phyloP scores from a whole-genome alignment of 371 early-diverging fungal genomes.

The Blyttiomyces sp. region DNA sequence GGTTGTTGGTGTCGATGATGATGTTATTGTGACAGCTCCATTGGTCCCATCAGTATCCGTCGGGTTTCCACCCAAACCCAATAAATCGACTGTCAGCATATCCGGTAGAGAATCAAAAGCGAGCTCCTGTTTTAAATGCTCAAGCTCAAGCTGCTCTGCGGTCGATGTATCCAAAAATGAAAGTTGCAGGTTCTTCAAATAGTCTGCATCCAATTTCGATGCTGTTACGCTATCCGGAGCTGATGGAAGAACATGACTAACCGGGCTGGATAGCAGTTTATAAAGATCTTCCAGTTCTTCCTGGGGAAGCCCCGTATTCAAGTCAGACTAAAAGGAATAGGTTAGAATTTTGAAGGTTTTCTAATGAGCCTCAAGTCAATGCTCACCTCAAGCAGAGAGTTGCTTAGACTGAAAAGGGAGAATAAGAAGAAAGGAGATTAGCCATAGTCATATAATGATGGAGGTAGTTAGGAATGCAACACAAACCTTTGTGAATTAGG shows the following conservation, averaged over 20 bases:
- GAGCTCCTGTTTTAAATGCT: not conserved
- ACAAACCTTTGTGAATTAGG: no score
- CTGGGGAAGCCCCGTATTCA: not conserved
- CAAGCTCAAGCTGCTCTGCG: not conserved
- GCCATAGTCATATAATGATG: no score
- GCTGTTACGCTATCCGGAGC: conserved; percentile 5
- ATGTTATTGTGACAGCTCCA: not conserved
- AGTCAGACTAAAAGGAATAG: not conserved
- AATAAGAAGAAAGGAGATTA: not conserved
- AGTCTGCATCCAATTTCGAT: conserved; percentile 48
- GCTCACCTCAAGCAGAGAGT: not conserved
- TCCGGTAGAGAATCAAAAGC: no score
- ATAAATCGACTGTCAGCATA: no score
- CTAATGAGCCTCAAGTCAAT: not conserved
- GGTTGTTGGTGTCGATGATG: not conserved
- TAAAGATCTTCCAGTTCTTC: not conserved
- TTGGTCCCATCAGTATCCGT: not conserved
- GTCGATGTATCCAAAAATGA: conserved; percentile 41
- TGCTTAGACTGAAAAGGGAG: not conserved
- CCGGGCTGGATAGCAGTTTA: not conserved
- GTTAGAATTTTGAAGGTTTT: not conserved
- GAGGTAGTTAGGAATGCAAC: no score
- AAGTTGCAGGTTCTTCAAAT: conserved; percentile 43
- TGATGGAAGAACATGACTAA: not conserved
- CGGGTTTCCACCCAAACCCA: not conserved